Evolutionary conservation across 2,329 filamentous ascomycete genomes (phyloP).

Genomic region (Epichloe amarillans): DNA sequence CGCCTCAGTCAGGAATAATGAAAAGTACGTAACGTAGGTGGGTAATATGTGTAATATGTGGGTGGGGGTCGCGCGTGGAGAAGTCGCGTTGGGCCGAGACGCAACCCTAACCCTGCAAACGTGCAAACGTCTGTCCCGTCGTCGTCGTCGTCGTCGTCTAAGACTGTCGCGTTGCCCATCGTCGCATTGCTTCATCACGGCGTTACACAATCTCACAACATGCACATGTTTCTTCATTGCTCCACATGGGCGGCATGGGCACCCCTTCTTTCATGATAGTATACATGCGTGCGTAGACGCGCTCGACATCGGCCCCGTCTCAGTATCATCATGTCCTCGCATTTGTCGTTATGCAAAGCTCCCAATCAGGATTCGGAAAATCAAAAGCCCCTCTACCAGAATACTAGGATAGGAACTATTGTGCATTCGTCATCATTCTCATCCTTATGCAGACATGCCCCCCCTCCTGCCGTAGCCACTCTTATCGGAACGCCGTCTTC

Average conservation of each 20-base stretch:
- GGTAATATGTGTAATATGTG: too few relatives aligned
- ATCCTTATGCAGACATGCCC: neutral
- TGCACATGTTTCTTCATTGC: neutral
- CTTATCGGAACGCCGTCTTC: conserved; percentile 39
- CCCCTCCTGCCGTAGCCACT: neutral
- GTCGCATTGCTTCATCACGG: neutral
- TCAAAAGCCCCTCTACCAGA: neutral
- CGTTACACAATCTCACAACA: neutral
- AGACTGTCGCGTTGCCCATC: too few relatives aligned
- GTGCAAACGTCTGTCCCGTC: neutral
- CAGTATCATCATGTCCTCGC: neutral
- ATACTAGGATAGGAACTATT: neutral
- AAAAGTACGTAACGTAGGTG: too few relatives aligned
- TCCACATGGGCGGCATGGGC: neutral
- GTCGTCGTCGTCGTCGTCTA: neutral
- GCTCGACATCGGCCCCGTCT: neutral
- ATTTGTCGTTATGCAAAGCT: conserved; percentile 1
- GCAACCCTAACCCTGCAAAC: conserved; percentile 1
- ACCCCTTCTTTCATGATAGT: neutral
- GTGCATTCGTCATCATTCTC: neutral
- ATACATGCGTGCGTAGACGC: conserved; percentile 5
- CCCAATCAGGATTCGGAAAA: neutral
- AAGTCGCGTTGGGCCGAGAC: neutral
- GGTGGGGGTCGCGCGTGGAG: neutral
- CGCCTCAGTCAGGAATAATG: neutral